Conservation (phyloP, 768 basidiomycete species). For the Exidia glandulosa region DNA sequence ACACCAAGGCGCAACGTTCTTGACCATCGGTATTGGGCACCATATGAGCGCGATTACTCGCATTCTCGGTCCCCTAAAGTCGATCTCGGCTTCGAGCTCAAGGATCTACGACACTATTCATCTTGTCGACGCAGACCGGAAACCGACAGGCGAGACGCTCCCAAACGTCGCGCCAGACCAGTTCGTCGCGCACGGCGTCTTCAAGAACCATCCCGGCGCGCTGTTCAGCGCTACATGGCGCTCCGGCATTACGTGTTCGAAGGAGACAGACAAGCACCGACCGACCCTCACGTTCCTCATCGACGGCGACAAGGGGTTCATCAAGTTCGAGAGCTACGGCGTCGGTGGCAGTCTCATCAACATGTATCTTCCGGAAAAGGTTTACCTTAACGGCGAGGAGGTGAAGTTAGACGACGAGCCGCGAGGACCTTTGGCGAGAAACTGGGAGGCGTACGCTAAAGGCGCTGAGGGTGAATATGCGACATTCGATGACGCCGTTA, state of each 20-base stretch:
- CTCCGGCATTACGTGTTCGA: constrained; percentile 11
- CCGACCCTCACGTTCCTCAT: constrained; percentile 23
- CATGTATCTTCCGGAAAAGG: constrained; percentile 13
- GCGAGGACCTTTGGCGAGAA: not conserved
- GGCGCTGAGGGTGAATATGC: constrained; percentile 14
- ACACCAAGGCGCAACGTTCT: constrained; percentile 15
- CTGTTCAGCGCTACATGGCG: constrained; percentile 18
- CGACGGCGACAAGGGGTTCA: constrained; percentile 23
- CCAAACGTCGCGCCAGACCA: constrained; percentile 16
- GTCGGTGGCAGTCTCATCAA: constrained; percentile 8
- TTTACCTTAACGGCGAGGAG: constrained; percentile 22
- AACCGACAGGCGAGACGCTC: constrained; percentile 16
- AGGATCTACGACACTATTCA: constrained; percentile 17
- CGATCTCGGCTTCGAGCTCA: constrained; percentile 16
- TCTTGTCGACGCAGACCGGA: constrained; percentile 16
- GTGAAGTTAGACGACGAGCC: constrained; percentile 11
- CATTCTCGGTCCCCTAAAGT: constrained; percentile 22
- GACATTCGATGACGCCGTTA: constrained; percentile 21
- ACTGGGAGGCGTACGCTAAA: constrained; percentile 17
- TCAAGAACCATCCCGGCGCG: constrained; percentile 18
- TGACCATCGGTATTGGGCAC: constrained; percentile 20
- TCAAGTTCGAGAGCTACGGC: constrained; percentile 14
- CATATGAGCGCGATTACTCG: constrained; percentile 18
- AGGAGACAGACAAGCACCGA: constrained; percentile 13
- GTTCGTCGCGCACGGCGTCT: constrained; percentile 17